Percentiles rank a stretch among this genome's conserved stretches.
Evolutionary conservation across 441 rosid genomes (phyloP).

Genomic region (Gossypium schwendimanii): DNA sequence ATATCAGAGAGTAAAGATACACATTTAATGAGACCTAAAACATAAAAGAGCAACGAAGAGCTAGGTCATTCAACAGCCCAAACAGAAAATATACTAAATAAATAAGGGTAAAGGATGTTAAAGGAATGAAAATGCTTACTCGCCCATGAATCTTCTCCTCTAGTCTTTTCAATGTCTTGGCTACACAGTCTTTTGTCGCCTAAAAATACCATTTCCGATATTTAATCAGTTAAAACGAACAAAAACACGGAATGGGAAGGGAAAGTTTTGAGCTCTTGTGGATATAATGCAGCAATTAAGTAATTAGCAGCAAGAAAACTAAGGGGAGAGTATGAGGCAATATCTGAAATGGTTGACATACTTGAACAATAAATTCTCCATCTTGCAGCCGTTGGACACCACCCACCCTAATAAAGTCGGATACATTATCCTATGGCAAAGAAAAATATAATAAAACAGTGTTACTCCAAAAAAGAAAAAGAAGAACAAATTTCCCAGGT

Average conservation of each 20-base stretch:
- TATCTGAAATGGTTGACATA: conserved; percentile 27
- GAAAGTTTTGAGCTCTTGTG: conserved; percentile 9
- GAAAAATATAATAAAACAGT: conserved; percentile 15
- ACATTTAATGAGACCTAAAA: conserved; percentile 5
- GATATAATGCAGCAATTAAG: not conserved
- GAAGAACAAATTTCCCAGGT: conserved; percentile 13
- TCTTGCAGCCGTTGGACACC: conserved; percentile 92
- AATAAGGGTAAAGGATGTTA: not conserved
- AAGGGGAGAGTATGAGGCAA: not conserved
- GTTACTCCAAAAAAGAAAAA: not conserved
- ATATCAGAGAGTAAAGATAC: conserved; percentile 14
- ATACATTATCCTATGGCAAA: conserved; percentile 72
- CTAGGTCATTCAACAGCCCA: not conserved
- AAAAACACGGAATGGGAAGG: conserved; percentile 4
- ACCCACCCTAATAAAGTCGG: conserved; percentile 93
- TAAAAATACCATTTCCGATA: conserved; percentile 23
- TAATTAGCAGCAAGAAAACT: not conserved
- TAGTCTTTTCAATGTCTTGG: conserved; percentile 88
- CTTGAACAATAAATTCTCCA: conserved; percentile 97
- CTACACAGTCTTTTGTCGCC: conserved; percentile 97
- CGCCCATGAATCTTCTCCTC: conserved; percentile 96
- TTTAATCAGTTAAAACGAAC: conserved; percentile 5
- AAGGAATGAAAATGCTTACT: conserved; percentile 40
- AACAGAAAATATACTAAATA: not conserved
- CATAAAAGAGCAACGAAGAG: not conserved